Base-by-base conservation (phyloP, 176 grass and related monocot species). In the Eleusine coracana region DNA sequence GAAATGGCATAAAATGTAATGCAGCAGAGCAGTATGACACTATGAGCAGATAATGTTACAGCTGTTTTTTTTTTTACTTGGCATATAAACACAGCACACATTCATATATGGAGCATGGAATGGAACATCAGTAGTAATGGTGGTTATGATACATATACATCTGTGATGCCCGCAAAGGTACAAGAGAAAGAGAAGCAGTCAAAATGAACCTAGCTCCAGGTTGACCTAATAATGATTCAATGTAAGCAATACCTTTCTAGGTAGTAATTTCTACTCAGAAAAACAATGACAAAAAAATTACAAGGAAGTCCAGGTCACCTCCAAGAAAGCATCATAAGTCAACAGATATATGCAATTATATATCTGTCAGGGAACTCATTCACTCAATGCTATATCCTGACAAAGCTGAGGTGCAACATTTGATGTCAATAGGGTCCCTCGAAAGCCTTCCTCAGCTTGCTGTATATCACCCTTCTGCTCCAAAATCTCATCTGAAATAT, bases 391-490 rank as follows among this genome's bases (percentile, higher is more conserved):
- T 75, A 83, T 69, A 66, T 90, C 88, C 84, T 90, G 84, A 74
- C 74, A 86, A 86, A 79, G 80, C 41, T 87, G 88, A 63, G 80
- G 70, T 64, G 91, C 68, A 27, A 92, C 75, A 90, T 91, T 80
- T 17, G 91, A 93, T 39, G 96, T 78, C 91, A 99, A 91, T 34
- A 99, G 72, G 67, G 96, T 99, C 61, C 96, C 96, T 67, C 96
- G 93, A 70, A 99, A 99, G 52, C 96, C 96, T 93, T 96, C 91
- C 91, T 99, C 96, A 52, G 83, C 74, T 46, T 74, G 80, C 31
- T 83, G 50, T 65, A 50, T 45, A 66, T 90, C 87, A 61, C 64
- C 61, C 74, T 96, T 99, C 49, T 84, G 88, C 29, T 87, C 91
- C 51, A 87, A 81, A 85, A 99, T 85, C 82, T 96, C 96, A 96